Evolutionary conservation across 257 asterid genomes (phyloP).

Genomic region (Nicotiana paniculata): DNA sequence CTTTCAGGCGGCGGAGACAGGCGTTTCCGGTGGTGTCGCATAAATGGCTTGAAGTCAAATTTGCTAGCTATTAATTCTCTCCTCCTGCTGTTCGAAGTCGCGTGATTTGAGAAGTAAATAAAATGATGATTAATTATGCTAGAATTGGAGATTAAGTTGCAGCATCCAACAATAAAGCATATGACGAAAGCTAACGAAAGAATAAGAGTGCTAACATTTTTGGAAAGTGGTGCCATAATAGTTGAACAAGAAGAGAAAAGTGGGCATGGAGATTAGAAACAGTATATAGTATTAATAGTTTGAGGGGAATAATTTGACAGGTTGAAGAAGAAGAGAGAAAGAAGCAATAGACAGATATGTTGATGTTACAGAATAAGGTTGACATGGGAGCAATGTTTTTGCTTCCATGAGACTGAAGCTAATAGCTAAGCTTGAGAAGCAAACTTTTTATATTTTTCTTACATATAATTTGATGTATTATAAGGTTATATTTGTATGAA

Average conservation of each 20-base stretch:
- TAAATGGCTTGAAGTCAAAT: slow-evolving; percentile 54
- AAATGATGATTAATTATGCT: too few relatives aligned
- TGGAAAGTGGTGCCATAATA: slow-evolving; percentile 14
- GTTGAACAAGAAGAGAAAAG: not conserved
- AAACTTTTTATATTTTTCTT: not conserved
- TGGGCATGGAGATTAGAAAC: slow-evolving; percentile 12
- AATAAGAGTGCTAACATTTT: slow-evolving; percentile 2
- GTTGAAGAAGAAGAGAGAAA: not conserved
- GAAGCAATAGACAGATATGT: slow-evolving; percentile 11
- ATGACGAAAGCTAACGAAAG: slow-evolving; percentile 9
- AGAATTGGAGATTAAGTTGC: not conserved
- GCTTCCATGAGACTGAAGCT: slow-evolving; percentile 16
- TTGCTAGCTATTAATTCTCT: slow-evolving; percentile 29
- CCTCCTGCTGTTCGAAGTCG: slow-evolving; percentile 26
- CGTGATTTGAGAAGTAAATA: too few relatives aligned
- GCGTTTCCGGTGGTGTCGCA: slow-evolving; percentile 18
- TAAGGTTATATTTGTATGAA: not conserved
- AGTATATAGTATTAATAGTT: not conserved
- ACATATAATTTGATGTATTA: not conserved
- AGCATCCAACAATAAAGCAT: slow-evolving; percentile 2
- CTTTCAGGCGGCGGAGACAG: slow-evolving; percentile 20
- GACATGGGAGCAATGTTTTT: slow-evolving; percentile 16
- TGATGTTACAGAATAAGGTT: not conserved
- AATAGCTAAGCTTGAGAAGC: not conserved
- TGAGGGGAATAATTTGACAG: not conserved